Conservation (phyloP, 2,329 filamentous ascomycete species). For the Neoarthrinium moseri region DNA sequence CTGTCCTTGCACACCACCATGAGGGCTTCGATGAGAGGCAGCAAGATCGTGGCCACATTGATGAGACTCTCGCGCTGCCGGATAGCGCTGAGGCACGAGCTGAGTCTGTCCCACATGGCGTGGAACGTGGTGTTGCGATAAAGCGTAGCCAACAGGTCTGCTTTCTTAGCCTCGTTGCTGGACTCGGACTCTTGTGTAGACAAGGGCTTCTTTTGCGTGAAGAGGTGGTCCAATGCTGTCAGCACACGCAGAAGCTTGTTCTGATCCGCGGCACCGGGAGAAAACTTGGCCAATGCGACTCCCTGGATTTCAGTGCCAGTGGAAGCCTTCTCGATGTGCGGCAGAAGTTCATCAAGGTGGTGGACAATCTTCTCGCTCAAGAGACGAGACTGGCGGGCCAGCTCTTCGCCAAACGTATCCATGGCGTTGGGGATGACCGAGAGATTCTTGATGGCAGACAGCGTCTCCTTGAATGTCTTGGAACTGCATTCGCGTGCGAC, state of each 20-base stretch:
- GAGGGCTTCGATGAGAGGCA: constrained; percentile 90
- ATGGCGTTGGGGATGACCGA: constrained; percentile 90
- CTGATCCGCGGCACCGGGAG: constrained; percentile 91
- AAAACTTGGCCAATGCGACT: constrained; percentile 91
- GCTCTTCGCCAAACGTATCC: constrained; percentile 86
- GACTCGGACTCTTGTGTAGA: constrained; percentile 45
- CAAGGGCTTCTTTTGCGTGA: constrained; percentile 70
- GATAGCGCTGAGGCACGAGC: constrained; percentile 83
- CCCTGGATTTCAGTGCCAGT: constrained; percentile 95
- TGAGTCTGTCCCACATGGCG: constrained; percentile 88
- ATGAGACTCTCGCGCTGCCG: constrained; percentile 92
- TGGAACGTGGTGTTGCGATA: constrained; percentile 92
- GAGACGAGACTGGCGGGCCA: constrained; percentile 81
- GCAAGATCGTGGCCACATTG: constrained; percentile 91
- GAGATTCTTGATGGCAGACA: constrained; percentile 98
- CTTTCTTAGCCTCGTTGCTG: constrained; percentile 62
- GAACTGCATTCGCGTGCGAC: constrained; percentile 94
- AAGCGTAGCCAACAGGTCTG: constrained; percentile 80
- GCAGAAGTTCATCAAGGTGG: constrained; percentile 81
- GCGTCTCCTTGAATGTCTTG: constrained; percentile 96
- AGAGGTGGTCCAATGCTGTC: constrained; percentile 92
- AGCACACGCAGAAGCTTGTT: constrained; percentile 91
- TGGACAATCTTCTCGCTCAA: constrained; percentile 81
- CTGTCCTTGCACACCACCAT: constrained; percentile 99
- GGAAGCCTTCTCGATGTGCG: constrained; percentile 81